Base-by-base conservation (phyloP, 2,329 filamentous ascomycete species). In the Dothiorella sarmentorum region DNA sequence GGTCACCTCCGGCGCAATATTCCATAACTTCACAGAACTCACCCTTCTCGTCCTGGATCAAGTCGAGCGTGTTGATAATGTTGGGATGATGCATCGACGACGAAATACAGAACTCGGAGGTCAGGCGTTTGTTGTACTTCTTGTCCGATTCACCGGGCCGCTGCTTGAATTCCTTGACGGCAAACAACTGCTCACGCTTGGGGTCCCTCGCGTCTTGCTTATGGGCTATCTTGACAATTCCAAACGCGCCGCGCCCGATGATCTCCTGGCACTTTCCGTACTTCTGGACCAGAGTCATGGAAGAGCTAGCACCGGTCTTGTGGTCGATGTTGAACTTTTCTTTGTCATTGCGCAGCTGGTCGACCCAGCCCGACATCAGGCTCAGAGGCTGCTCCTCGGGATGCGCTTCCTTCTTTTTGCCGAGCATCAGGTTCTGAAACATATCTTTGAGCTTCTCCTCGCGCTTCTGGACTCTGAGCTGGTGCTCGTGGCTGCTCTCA, bases 21-120 rank as follows among this genome's bases (percentile, higher is more conserved):
- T 99, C 94, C 94, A 99, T 99, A 55, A 99, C 94, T 73, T 99
- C 94, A 75, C 94, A 99, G 74, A 94, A 97, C 71, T 96, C 91
- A 61, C 94, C 94, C 76, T 97, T 97, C 67, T 93, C 86, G 69
- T 99, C 94, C 75, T 97, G 90, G 38, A 99, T 83, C 10, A 99
- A 82, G 71, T 99, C 94, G 56, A 99, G 84, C 0, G 94, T 99
- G 74, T 97, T 94, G 66, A 99, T 99, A 68, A 99, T 91, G 70
- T 99, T 99, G 13, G 94, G 93, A 71, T 99, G 94, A 63, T 92
- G 90, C 62, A 99, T 84, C 9, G 92, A 96, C 0, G 93, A 97
- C 1, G 94, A 97, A 66, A 99, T 97, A 76, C 94, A 97, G 73
- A 99, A 99, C 70, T 99, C 94, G 51, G 93, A 92, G 1, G 94